Base-by-base conservation (phyloP, 2,329 filamentous ascomycete species). In the Fusarium hostae region DNA sequence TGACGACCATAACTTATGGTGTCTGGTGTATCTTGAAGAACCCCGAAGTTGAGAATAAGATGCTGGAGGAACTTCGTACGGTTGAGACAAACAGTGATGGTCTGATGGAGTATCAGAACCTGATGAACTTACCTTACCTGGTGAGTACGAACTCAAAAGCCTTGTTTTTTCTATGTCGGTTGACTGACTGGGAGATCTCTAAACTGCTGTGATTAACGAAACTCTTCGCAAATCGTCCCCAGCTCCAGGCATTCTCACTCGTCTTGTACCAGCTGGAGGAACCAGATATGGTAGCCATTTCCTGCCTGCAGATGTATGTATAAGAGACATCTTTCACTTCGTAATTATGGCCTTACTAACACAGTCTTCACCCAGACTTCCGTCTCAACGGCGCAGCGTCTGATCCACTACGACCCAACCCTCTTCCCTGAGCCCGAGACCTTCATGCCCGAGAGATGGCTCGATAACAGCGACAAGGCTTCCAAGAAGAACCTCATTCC, bases 251-350 rank as follows among this genome's bases (percentile, higher is more conserved):
- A 52, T 28, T 18, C 50, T 39, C 5, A 52, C 34, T 4, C 50
- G 24, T 5, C 50, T 52, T 1, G 50, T 52, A 6, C 34, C 50
- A 9, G 26, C 34, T 16, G 50, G 32, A 9, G 34, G 50, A 28
- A 37, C 34, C 20, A 52, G 26, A 9, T 52, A 52, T 8, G 34
- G 48, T 8, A 52, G 48, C 13, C 22, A 52, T 22, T 52, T 52
- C 12, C 34, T 52, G 0, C 48, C 48, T 9, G 32, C 32, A 11
- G 48, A 37, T 16, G 32, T 37, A n/a, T 5, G 48, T 8, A n/a
- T n/a, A n/a, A 4, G 3, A 2, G n/a, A n/a, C 1, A 5, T 1
- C 9, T 4, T 16, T 47, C 6, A 11, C 9, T 6, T 2, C 6
- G 9, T 8, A 4, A 16, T 16, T 5, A 2, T 1, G 16, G 4